Evolutionary conservation across 805 yeast species (phyloP), one percentile per base, ranked within the genome.

Genomic region (Kuraishia borneana): DNA sequence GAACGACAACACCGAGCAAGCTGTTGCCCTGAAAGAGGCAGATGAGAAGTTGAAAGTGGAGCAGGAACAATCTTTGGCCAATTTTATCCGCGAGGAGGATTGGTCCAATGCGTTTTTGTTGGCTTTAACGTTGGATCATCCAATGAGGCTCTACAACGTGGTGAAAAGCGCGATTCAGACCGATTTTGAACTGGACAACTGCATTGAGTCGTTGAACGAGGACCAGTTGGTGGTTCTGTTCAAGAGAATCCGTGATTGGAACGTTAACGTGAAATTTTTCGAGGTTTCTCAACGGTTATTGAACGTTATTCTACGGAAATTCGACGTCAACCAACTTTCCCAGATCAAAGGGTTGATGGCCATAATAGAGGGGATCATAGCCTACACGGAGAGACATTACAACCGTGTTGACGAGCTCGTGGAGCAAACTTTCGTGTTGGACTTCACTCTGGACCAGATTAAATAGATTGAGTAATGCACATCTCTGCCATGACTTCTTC

Each of bases 231-330:
- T 68, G 28, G 50, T 62, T 9, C 54, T 92, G 18, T 69, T 92
- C 53, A 72, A 73, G 48, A 76, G 94, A 47, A 65, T 88, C 16
- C 73, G 96, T 46, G 95, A 85, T 51, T 92, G 99, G 99, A 92
- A 92, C 53, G 79, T 94, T 30, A 89, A 85, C 54, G 81, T 83
- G 35, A 74, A 76, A 48, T 76, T 84, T 25, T 83, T 83, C 48
- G 74, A 70, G 34, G 70, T 84, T 36, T 83, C 95, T 9, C 98
- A 89, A 56, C 76, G 74, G 38, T 58, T 87, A 28, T 65, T 89
- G 34, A 66, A 72, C 42, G 77, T 83, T 18, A 57, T 89, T 22
- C 59, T 92, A 39, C 56, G 60, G 28, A 63, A 62, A 31, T 73
- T 73, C 44, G 60, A 68, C 16, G 61, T 79, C 21, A 74, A 73